phyloP scores from a whole-genome alignment of 139 green algal genomes.

The Tetradesmus obliquus region DNA sequence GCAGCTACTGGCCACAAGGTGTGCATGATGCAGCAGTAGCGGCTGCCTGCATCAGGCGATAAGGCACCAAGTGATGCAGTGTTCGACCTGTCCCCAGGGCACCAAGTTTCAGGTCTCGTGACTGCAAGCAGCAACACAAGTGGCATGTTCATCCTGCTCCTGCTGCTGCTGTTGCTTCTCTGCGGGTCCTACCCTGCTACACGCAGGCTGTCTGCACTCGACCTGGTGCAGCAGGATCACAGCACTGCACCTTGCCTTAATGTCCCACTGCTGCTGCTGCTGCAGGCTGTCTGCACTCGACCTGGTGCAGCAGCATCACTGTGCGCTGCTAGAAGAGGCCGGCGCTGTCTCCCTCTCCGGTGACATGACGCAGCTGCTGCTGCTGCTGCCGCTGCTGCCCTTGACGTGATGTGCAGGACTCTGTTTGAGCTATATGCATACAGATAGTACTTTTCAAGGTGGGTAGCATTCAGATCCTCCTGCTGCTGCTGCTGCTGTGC shows the following conservation, averaged over 20 bases:
- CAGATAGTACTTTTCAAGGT: too few species aligned
- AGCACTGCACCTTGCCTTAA: too few species aligned
- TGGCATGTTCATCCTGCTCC: background rate
- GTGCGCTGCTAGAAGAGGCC: background rate
- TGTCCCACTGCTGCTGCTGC: too few species aligned
- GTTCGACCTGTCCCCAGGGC: too few species aligned
- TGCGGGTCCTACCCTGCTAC: background rate
- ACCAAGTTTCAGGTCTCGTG: too few species aligned
- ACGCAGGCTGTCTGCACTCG: slow-evolving; percentile 23
- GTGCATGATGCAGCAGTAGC: background rate
- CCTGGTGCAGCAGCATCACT: background rate
- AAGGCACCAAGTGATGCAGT: background rate
- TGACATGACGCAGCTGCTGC: background rate
- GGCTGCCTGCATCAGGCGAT: background rate
- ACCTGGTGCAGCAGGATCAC: slow-evolving; percentile 19
- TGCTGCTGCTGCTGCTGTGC: background rate
- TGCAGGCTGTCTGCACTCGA: background rate
- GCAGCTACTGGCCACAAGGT: slow-evolving; percentile 36
- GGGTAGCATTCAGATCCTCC: background rate
- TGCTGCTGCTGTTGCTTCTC: background rate
- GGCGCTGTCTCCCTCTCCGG: background rate
- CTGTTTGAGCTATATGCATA: too few species aligned
- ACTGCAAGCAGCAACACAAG: too few species aligned
- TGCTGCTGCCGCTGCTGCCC: background rate
- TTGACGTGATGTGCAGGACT: too few species aligned